Evolutionary conservation across 2,329 filamentous ascomycete species (phyloP), one percentile per base, ranked within the genome.

Genomic region (Colletotrichum eleusines): DNA sequence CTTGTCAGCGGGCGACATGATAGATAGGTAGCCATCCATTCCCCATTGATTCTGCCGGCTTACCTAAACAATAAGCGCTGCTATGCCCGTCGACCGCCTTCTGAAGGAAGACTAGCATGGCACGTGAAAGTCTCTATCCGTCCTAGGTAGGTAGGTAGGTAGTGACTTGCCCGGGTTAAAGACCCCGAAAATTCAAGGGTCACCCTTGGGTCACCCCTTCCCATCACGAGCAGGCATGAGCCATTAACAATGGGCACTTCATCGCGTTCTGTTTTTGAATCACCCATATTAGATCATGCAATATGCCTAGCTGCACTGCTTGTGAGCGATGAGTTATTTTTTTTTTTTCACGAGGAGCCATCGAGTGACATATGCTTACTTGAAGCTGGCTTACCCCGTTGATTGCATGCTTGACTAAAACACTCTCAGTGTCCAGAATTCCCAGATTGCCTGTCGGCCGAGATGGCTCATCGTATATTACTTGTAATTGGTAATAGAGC

Each of bases 21-120:
- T n/a, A n/a, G n/a, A n/a, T n/a, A n/a, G n/a, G 44, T 48, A 40
- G 28, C 38, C 44, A n/a, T 40, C 48, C 42, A 66, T 66, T 60
- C 48, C 63, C n/a, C n/a, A n/a, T n/a, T n/a, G 64, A 66, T 70
- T 69, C 48, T 71, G 69, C 69, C 69, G 59, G 44, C 59, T 62
- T 62, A 62, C 23, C 33, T 62, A 62, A 62, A 18, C 14, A 6
- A 0, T 9, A 3, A 5, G 31, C 46, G 5, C 1, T 3, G 23
- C n/a, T 11, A 2, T 5, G 5, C 1, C 1, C 0, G 1, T 31
- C 8, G 35, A 63, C 60, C 60, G 60, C 60, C 60, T 63, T 54
- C 60, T 28, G 1, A 12, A 1, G 3, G 0, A 3, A 28, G 23
- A 1, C 26, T 44, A 42, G 48, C 20, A 11, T 5, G 8, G 48